Percentiles rank a stretch among this genome's conserved stretches.
Evolutionary conservation across 345 rosid species (phyloP).

Genomic region (Alliaria petiolata): DNA sequence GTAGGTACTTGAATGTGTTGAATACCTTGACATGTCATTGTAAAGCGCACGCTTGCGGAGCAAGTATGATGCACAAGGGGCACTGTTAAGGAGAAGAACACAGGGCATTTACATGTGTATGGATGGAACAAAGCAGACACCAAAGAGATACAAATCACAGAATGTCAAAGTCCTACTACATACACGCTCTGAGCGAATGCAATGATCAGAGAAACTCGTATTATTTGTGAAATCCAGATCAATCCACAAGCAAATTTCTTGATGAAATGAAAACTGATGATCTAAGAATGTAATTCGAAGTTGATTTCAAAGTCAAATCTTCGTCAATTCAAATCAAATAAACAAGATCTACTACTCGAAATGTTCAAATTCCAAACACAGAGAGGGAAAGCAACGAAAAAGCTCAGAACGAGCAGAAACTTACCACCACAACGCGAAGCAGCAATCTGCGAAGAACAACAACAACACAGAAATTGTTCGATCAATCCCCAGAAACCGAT

Average conservation of each 20-base stretch:
- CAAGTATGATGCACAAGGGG: conserved; percentile 86
- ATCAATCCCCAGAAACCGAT: conserved; percentile 5
- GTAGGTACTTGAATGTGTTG: not conserved
- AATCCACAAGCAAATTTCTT: not conserved
- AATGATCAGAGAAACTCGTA: not conserved
- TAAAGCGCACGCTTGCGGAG: conserved; percentile 94
- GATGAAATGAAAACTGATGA: not conserved
- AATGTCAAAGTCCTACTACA: not conserved
- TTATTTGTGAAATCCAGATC: not conserved
- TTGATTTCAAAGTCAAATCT: not conserved
- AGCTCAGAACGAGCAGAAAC: conserved; percentile 31
- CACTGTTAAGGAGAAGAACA: conserved; percentile 43
- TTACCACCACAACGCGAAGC: conserved; percentile 84
- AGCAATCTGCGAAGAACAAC: conserved; percentile 64
- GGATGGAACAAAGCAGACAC: not conserved
- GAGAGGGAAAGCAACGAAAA: not conserved
- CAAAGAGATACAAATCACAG: not conserved
- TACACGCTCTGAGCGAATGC: not conserved
- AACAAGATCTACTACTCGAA: not conserved
- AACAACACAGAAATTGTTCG: not conserved
- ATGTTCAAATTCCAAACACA: conserved; percentile 1
- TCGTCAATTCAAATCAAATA: conserved; percentile 8
- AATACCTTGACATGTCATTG: conserved; percentile 96
- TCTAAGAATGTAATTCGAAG: not conserved
- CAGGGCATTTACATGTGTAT: not conserved